phyloP scores from a whole-genome alignment of 208 protist species.

The Trichomonas vaginalis region DNA sequence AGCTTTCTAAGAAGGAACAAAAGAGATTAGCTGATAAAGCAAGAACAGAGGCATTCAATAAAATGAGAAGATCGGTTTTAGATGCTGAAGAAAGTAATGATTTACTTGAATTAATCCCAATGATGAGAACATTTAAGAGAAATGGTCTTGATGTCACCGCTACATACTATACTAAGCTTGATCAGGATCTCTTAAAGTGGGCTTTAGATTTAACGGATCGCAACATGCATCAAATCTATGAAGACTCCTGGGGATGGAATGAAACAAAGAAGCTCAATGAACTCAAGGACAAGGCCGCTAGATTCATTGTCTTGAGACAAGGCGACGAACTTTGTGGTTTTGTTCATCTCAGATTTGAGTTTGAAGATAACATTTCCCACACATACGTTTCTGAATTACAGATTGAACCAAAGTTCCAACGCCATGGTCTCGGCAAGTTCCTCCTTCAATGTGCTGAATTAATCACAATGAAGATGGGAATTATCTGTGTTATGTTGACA shows the following conservation, averaged over 20 bases:
- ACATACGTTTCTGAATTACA: neutral
- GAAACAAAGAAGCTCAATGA: neutral
- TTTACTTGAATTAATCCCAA: neutral
- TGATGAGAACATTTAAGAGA: neutral
- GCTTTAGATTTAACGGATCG: neutral
- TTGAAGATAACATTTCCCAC: neutral
- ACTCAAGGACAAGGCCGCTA: neutral
- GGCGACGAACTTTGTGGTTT: neutral
- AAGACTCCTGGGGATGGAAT: neutral
- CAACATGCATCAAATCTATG: neutral
- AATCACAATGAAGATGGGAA: neutral
- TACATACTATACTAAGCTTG: neutral
- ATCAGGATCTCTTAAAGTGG: neutral
- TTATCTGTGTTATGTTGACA: neutral
- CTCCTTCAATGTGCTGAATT: neutral
- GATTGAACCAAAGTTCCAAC: neutral
- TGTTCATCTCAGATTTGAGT: neutral
- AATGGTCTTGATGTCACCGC: neutral
- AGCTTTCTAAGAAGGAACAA: neutral
- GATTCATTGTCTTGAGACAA: neutral
- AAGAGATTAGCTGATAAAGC: neutral
- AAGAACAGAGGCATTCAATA: neutral
- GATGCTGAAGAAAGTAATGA: neutral
- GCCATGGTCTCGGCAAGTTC: neutral
- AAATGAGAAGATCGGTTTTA: neutral